Base-by-base conservation (phyloP, 495 filamentous ascomycete species). In the Trypethelium eluteriae region DNA sequence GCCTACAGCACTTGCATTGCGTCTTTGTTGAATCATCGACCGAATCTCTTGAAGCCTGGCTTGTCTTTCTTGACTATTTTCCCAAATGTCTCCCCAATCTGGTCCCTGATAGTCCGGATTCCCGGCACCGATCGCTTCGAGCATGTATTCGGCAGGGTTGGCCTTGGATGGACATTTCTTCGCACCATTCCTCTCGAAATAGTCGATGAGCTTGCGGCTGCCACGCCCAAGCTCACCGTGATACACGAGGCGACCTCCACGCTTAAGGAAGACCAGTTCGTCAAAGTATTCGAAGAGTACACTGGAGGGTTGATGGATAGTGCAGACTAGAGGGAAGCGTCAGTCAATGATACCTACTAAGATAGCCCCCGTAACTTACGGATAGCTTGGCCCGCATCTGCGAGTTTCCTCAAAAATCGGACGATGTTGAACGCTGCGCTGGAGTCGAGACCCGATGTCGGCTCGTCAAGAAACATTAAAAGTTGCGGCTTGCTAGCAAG, bases 61-160 rank as follows among this genome's bases (percentile, higher is more conserved):
- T 44, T 77, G 71, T 70, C 86, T 85, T 77, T 97, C 92, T 36
- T 82, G 77, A 70, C 86, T 89, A 2, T 88, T 81, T 41, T 85
- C 84, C 93, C 93, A 97, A 16, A 88, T 80, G 62, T 87, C 75
- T 71, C 85, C 83, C 93, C 93, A 97, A 74, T 97, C 91, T 64
- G 88, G 82, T 38, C 89, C 82, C 32, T 84, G 86, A 66, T 82
- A 74, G 34, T 85, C 87, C 38, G 89, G 90, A 25, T 91, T 90
- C 1, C 91, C 91, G 38, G 91, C 91, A 56, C 86, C 86, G 32
- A 88, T 87, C 14, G 82, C 81, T 68, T 88, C 85, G 12, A 89
- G 81, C 83, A 88, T 88, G 64, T 88, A 88, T 76, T 89, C 86
- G 41, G 86, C 86, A 0, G 86, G 86, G 70, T 89, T 89, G 32